Percentiles rank a stretch among this genome's conserved stretches.
Evolutionary conservation across 2,329 filamentous ascomycete species (phyloP).

Genomic region (Sclerotinia sclerotiorum): DNA sequence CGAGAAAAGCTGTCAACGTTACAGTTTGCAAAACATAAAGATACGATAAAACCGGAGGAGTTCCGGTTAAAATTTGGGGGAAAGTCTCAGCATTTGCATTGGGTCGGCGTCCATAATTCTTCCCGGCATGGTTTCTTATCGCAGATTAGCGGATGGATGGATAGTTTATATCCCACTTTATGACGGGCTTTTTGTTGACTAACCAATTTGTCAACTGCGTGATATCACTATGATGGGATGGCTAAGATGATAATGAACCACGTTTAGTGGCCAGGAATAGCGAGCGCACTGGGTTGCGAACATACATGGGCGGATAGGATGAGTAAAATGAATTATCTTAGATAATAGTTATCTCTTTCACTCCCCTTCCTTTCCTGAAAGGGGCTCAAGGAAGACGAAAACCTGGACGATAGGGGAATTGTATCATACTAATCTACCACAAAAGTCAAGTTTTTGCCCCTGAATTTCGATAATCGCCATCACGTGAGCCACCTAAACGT

Average conservation of each 20-base stretch:
- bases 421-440: constrained; percentile 7
- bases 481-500: neutral
- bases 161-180: neutral
- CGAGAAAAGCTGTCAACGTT: neutral
- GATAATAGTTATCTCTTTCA: constrained; percentile 7
- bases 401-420: neutral
- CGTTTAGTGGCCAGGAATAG: neutral
- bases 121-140: neutral
- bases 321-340: constrained; percentile 7
- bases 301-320: neutral
- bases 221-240: constrained; percentile 13
- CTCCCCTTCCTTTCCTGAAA: neutral
- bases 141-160: constrained; percentile 9
- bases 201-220: neutral
- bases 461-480: neutral
- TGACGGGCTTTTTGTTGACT: neutral
- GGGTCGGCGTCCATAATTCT: constrained; percentile 8
- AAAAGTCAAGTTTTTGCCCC: neutral
- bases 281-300: neutral
- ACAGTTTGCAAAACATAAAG: constrained; percentile 14
- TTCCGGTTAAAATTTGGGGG: neutral
- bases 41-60: constrained; percentile 21
- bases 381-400: neutral
- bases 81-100: constrained; percentile 17
- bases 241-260: neutral